Evolutionary conservation across 2,329 filamentous ascomycete genomes (phyloP).

Genomic region (Exophiala sideris): DNA sequence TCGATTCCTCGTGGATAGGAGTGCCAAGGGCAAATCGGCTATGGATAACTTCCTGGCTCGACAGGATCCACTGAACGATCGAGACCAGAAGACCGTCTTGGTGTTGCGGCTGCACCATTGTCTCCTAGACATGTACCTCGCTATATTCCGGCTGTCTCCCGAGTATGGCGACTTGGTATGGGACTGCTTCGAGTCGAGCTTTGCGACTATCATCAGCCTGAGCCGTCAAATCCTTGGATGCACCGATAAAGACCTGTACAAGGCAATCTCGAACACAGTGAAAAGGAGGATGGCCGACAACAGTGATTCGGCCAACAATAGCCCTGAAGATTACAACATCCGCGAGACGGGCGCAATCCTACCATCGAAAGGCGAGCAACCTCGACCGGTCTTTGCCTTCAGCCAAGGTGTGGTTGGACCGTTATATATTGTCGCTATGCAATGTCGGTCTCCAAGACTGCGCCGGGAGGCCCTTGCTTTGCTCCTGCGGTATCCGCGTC

Average conservation of each 20-base stretch:
- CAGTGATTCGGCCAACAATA: background rate
- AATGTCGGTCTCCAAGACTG: slow-evolving; percentile 28
- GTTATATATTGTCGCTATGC: slow-evolving; percentile 17
- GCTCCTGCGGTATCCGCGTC: slow-evolving; percentile 12
- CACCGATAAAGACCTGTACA: background rate
- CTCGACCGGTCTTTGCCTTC: slow-evolving; percentile 8
- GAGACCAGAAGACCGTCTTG: slow-evolving; percentile 5
- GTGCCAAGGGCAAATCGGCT: background rate
- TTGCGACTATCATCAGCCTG: background rate
- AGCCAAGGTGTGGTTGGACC: slow-evolving; percentile 10
- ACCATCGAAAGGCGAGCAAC: background rate
- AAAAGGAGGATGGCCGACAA: background rate
- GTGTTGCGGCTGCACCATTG: slow-evolving; percentile 3
- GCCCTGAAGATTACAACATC: background rate
- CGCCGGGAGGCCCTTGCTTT: slow-evolving; percentile 27
- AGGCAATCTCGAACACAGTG: background rate
- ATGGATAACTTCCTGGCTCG: background rate
- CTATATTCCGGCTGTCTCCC: background rate
- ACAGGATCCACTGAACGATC: background rate
- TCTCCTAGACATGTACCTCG: slow-evolving; percentile 5
- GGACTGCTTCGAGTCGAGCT: slow-evolving; percentile 2
- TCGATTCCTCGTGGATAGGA: background rate
- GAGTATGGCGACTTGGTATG: slow-evolving; percentile 5
- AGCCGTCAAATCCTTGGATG: slow-evolving; percentile 6
- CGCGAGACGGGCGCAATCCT: background rate